These are phyloP conservation scores for Cetraspora pellucida DNA, from an alignment of 192 early-diverging fungal species.

Conservation along the genomic window DNA sequence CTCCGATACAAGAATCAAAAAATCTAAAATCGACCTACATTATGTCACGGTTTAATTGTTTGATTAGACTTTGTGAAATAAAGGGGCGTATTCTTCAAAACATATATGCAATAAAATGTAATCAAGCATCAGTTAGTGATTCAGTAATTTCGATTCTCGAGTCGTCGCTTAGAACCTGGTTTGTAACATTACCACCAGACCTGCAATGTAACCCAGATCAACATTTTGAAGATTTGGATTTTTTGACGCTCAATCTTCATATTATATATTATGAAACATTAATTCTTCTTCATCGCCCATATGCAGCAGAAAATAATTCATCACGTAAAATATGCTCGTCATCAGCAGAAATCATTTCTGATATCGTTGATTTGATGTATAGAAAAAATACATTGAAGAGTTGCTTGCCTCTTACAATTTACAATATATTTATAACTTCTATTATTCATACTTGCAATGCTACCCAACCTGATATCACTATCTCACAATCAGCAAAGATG, in stretches of 20 bases:
- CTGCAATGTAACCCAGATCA: constrained; percentile 53
- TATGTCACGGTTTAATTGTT: constrained; percentile 46
- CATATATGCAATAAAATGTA: constrained; percentile 52
- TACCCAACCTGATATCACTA: constrained; percentile 31
- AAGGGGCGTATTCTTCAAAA: constrained; percentile 53
- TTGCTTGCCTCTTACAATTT: constrained; percentile 41
- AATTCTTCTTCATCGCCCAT: constrained; percentile 59
- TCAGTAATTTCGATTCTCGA: constrained; percentile 52
- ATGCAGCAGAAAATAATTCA: constrained; percentile 37
- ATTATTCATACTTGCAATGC: constrained; percentile 49
- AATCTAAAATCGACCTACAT: constrained; percentile 28
- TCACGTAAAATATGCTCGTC: constrained; percentile 42
- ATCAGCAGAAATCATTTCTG: constrained; percentile 41
- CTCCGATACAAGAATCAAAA: not conserved
- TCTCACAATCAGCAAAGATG: constrained; percentile 36
- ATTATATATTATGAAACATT: constrained; percentile 55
- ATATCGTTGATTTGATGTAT: constrained; percentile 41
- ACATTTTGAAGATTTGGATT: constrained; percentile 16
- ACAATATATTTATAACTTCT: constrained; percentile 44
- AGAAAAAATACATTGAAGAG: constrained; percentile 36
- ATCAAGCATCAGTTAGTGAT: constrained; percentile 42
- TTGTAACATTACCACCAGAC: constrained; percentile 44
- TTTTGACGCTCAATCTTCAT: constrained; percentile 45
- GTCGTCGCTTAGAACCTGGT: constrained; percentile 50
- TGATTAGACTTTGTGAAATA: constrained; percentile 54